Conservation (phyloP, 306 rosid genomes). For the Begonia masoniana region DNA sequence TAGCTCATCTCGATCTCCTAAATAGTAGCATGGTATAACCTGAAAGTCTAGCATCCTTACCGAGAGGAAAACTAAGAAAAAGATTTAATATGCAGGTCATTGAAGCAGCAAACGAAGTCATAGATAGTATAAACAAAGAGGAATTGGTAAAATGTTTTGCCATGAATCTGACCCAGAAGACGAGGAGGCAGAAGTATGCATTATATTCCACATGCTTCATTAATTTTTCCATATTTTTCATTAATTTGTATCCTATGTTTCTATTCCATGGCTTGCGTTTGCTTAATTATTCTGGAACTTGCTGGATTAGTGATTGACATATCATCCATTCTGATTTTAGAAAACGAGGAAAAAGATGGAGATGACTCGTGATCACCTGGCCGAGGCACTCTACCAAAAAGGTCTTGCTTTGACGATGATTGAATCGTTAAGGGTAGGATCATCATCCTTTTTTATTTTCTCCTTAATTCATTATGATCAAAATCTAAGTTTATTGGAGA, state of each 20-base stretch:
- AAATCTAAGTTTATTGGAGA: no score
- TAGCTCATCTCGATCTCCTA: neutral
- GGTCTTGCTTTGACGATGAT: slow-evolving; percentile 73
- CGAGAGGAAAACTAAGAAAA: no score
- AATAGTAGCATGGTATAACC: no score
- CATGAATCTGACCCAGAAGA: slow-evolving; percentile 71
- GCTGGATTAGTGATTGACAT: neutral
- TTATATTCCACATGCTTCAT: neutral
- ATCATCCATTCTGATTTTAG: slow-evolving; percentile 21
- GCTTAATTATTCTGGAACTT: neutral
- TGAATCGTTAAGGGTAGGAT: slow-evolving; percentile 58
- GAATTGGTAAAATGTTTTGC: slow-evolving; percentile 61
- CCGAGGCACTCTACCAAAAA: slow-evolving; percentile 81
- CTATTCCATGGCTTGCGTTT: neutral
- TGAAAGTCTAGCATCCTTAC: no score
- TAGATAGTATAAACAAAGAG: slow-evolving; percentile 66
- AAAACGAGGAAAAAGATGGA: slow-evolving; percentile 75
- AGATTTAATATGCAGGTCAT: slow-evolving; percentile 44
- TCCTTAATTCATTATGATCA: neutral
- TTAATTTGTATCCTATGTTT: neutral
- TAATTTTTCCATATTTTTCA: no score
- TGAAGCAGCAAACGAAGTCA: slow-evolving; percentile 68
- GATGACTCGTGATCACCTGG: slow-evolving; percentile 67
- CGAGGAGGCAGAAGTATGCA: slow-evolving; percentile 73
- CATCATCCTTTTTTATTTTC: slow-evolving; percentile 10